phyloP scores from a whole-genome alignment of 2,329 filamentous ascomycete species.

The Pseudofabraea citricarpa region DNA sequence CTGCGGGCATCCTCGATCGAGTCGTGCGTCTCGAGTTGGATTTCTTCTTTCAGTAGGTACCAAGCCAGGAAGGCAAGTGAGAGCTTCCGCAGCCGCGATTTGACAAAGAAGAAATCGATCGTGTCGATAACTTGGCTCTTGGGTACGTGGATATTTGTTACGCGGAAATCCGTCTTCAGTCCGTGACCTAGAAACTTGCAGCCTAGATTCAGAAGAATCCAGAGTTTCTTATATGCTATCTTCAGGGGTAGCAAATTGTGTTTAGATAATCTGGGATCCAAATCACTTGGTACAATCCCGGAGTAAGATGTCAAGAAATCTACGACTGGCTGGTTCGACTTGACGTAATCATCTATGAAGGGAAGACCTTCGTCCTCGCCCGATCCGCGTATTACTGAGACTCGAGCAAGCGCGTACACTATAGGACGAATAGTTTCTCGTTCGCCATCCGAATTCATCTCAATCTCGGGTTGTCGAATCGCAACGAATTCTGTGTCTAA shows the following conservation, averaged over 20 bases:
- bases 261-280: constrained; percentile 71
- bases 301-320: constrained; percentile 95
- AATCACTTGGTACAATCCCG: constrained; percentile 79
- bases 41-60: constrained; percentile 86
- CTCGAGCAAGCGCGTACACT: constrained; percentile 85
- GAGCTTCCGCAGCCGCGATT: constrained; percentile 75
- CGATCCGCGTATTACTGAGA: constrained; percentile 79
- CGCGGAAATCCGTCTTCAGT: constrained; percentile 90
- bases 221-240: constrained; percentile 94
- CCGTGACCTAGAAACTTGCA: constrained; percentile 94
- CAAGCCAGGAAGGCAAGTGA: constrained; percentile 89
- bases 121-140: constrained; percentile 90
- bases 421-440: constrained; percentile 88
- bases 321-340: constrained; percentile 83
- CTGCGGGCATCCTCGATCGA: constrained; percentile 93
- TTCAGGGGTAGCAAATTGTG: constrained; percentile 87
- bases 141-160: constrained; percentile 96
- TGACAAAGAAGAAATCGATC: constrained; percentile 83
- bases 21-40: constrained; percentile 89
- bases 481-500: constrained; percentile 97
- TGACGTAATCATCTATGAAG: constrained; percentile 97
- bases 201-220: constrained; percentile 91
- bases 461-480: constrained; percentile 87
- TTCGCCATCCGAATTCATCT: constrained; percentile 91
- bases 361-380: constrained; percentile 76